Evolutionary conservation across 1,284 basidiomycete species (phyloP).

Genomic region (Pterulicium gracile): DNA sequence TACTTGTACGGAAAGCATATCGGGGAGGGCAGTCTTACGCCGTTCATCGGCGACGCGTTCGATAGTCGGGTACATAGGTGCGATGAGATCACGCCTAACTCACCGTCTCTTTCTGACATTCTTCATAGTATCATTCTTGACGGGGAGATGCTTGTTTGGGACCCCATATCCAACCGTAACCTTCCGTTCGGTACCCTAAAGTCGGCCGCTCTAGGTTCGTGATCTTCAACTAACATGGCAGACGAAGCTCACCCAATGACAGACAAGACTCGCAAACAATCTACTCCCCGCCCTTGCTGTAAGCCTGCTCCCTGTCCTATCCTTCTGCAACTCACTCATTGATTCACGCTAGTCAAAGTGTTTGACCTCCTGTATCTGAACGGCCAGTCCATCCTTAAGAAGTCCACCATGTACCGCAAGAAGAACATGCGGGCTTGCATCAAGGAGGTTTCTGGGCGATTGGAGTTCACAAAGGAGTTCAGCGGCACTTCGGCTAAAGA

Average conservation of each 20-base stretch:
- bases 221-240: neutral
- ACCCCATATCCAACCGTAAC: conserved; percentile 77
- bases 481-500: conserved; percentile 72
- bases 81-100: conserved; percentile 17
- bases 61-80: conserved; percentile 71
- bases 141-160: conserved; percentile 96
- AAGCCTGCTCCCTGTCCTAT: conserved; percentile 20
- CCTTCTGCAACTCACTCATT: neutral
- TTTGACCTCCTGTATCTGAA: conserved; percentile 89
- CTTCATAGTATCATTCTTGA: conserved; percentile 74
- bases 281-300: conserved; percentile 84
- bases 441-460: conserved; percentile 56
- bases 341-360: conserved; percentile 63
- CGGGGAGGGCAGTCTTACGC: conserved; percentile 77
- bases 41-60: conserved; percentile 69
- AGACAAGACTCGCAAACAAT: conserved; percentile 64
- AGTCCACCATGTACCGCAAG: conserved; percentile 55
- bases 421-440: conserved; percentile 56
- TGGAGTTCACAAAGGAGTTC: conserved; percentile 69
- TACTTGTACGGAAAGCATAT: conserved; percentile 81
- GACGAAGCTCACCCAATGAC: conserved; percentile 3
- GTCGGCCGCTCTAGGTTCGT: conserved; percentile 71
- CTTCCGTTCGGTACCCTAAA: conserved; percentile 89
- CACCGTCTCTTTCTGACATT: conserved; percentile 7
- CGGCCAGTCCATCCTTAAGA: conserved; percentile 55